Percentiles rank a stretch among this genome's conserved stretches.
These are phyloP conservation scores for Komagataella mondaviorum DNA, from an alignment of 805 yeast species.

Conservation along the genomic window DNA sequence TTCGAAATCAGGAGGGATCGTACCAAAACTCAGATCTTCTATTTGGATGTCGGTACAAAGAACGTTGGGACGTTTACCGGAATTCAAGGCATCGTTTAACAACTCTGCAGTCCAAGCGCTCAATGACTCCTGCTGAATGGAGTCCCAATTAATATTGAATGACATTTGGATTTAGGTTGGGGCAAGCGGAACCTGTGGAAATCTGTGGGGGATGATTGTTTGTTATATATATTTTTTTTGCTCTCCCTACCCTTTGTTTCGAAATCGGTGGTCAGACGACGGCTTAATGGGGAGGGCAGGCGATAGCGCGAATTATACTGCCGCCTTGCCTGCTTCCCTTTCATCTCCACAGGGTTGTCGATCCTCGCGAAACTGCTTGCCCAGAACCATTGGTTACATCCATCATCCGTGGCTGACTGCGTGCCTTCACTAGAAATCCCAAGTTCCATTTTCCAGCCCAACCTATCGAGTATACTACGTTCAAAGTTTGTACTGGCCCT, in stretches of 20 bases:
- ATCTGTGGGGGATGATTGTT: neutral
- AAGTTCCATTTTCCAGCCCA: neutral
- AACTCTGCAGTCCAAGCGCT: conserved; percentile 50
- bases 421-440: neutral
- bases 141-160: conserved; percentile 66
- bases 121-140: conserved; percentile 52
- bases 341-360: no score
- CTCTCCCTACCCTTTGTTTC: neutral
- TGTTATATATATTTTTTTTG: neutral
- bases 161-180: conserved; percentile 35
- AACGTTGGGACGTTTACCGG: conserved; percentile 59
- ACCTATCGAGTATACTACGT: neutral
- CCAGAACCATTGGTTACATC: neutral
- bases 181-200: neutral
- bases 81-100: conserved; percentile 58
- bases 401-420: neutral
- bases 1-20: conserved; percentile 62
- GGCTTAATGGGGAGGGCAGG: neutral
- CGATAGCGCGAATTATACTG: neutral
- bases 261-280: neutral
- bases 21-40: conserved; percentile 60
- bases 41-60: conserved; percentile 58
- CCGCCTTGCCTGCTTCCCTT: no score
- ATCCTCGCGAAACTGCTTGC: neutral
- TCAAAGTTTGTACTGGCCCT: neutral